phyloP scores from a whole-genome alignment of 2,329 filamentous ascomycete species.

The Claviceps monticola region DNA sequence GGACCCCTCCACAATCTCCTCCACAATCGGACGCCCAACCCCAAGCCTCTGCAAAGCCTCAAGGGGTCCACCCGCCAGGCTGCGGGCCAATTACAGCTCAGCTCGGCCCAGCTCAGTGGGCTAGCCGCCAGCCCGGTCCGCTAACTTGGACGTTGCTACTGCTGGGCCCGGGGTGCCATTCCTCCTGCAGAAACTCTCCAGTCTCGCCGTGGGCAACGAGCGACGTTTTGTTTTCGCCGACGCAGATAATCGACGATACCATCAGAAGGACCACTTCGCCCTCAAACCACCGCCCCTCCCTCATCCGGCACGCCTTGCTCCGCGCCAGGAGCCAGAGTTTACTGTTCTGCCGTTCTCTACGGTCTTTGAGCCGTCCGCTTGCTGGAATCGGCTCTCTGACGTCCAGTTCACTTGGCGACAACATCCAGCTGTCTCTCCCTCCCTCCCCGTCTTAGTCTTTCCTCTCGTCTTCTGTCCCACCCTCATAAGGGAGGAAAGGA shows the following conservation, averaged over 20 bases:
- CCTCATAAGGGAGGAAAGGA: too few species aligned
- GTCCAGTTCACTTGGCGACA: background rate
- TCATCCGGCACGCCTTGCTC: background rate
- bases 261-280: background rate
- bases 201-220: background rate
- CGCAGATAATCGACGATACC: conserved; percentile 1
- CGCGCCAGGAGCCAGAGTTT: background rate
- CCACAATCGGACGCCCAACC: too few species aligned
- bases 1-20: too few species aligned
- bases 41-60: too few species aligned
- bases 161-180: background rate
- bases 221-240: conserved; percentile 2
- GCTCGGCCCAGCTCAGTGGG: background rate
- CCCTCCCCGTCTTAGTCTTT: background rate
- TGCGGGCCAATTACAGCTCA: too few species aligned
- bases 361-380: background rate
- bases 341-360: background rate
- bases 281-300: background rate
- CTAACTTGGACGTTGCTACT: background rate
- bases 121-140: background rate
- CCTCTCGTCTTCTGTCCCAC: background rate
- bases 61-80: too few species aligned
- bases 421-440: background rate
- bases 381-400: background rate
- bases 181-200: background rate